These are phyloP conservation scores for Globisporangium lucens DNA, from an alignment of 352 stramenopile genomes.

Conservation along the genomic window DNA sequence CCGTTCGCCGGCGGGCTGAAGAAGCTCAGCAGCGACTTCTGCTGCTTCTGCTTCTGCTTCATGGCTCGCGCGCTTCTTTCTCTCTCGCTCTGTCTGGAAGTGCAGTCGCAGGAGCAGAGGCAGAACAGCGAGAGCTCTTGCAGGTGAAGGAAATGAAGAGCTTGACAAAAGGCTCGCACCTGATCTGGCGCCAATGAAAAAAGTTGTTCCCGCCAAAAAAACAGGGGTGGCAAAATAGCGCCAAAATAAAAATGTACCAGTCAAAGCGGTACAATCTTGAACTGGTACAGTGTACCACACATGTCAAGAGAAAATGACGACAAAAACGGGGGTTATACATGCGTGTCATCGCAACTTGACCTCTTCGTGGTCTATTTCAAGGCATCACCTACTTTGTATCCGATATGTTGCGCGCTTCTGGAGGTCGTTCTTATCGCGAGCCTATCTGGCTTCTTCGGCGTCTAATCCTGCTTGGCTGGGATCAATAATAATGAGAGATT, in stretches of 20 bases:
- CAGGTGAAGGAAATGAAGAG: not conserved
- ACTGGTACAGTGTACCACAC: not conserved
- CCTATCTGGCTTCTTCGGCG: no score
- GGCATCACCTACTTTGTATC: not conserved
- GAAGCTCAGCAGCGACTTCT: constrained; percentile 84
- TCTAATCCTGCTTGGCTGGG: no score
- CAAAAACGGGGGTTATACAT: not conserved
- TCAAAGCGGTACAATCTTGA: not conserved
- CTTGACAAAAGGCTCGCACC: not conserved
- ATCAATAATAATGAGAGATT: no score
- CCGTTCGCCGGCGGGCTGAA: constrained; percentile 62
- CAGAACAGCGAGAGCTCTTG: not conserved
- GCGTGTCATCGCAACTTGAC: not conserved
- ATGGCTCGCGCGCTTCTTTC: not conserved
- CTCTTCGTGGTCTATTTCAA: not conserved
- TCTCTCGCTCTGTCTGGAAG: not conserved
- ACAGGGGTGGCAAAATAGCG: not conserved
- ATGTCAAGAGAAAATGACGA: not conserved
- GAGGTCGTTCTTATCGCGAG: not conserved
- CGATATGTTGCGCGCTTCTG: not conserved
- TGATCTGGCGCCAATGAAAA: constrained; percentile 3
- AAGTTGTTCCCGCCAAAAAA: not conserved
- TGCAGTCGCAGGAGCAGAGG: not conserved
- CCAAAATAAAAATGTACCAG: not conserved
- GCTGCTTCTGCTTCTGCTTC: constrained; percentile 40